Evolutionary conservation across 1,284 basidiomycete species (phyloP).

Genomic region (Cystobasidium sp.): DNA sequence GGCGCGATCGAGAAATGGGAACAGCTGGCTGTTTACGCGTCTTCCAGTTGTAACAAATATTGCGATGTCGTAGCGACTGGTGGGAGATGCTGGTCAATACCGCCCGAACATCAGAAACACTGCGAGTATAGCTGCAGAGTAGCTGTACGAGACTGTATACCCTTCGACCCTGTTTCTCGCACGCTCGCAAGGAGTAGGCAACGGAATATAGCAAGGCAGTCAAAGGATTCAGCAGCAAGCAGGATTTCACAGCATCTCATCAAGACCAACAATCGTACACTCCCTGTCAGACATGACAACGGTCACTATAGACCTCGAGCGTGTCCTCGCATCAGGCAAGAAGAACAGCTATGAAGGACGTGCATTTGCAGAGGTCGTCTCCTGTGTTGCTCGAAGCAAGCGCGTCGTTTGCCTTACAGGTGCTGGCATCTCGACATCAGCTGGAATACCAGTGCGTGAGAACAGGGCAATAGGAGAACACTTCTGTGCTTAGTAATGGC

Average conservation of each 20-base stretch:
- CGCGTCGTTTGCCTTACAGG: slow-evolving; percentile 40
- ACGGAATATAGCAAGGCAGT: no score
- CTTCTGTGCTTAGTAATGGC: not conserved
- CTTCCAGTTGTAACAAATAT: not conserved
- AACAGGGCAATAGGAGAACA: not conserved
- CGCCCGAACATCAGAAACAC: no score
- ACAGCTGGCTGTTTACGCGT: slow-evolving; percentile 8
- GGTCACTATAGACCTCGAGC: slow-evolving; percentile 21
- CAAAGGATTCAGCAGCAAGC: not conserved
- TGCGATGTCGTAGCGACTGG: not conserved
- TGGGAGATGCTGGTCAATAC: no score
- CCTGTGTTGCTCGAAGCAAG: slow-evolving; percentile 26
- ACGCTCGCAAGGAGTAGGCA: no score
- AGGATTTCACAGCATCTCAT: not conserved
- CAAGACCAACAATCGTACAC: not conserved
- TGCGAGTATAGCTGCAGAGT: no score
- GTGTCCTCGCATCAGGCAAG: slow-evolving; percentile 22
- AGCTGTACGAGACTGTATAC: no score
- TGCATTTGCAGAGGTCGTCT: slow-evolving; percentile 14
- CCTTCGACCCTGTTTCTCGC: no score
- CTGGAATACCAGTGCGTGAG: slow-evolving; percentile 63
- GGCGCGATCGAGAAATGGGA: slow-evolving; percentile 6
- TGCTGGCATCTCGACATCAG: slow-evolving; percentile 42
- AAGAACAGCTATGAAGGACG: slow-evolving; percentile 24
- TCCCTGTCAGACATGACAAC: slow-evolving; percentile 8